phyloP scores from a whole-genome alignment of 1,284 basidiomycete species.

The Mycosarcoma maydis region DNA sequence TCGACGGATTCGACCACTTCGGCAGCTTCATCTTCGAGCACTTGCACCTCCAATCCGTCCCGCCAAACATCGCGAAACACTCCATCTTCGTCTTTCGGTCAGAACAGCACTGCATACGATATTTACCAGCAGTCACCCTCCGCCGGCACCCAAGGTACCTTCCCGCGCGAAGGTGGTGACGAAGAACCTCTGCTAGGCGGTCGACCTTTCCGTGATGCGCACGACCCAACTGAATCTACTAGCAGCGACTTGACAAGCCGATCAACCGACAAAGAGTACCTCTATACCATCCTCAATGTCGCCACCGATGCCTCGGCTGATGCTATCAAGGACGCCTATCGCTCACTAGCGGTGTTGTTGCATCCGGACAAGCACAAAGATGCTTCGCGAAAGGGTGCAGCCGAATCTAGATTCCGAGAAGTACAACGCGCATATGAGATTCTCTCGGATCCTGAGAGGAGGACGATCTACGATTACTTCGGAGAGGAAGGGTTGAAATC shows the following conservation, averaged over 20 bases:
- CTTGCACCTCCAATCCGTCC: too few species aligned
- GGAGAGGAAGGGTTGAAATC: conserved; percentile 74
- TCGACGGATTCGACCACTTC: too few species aligned
- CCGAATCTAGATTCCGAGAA: conserved; percentile 76
- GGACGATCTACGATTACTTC: conserved; percentile 80
- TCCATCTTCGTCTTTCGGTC: neutral
- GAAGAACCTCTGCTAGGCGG: conserved; percentile 64
- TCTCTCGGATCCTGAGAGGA: conserved; percentile 77
- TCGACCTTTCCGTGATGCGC: conserved; percentile 57
- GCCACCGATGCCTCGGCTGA: conserved; percentile 74
- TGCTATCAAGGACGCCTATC: conserved; percentile 79
- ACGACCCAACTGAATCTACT: conserved; percentile 5
- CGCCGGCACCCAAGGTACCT: conserved; percentile 18
- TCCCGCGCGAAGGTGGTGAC: conserved; percentile 21
- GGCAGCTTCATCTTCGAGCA: too few species aligned
- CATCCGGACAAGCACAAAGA: conserved; percentile 85
- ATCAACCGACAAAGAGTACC: conserved; percentile 36
- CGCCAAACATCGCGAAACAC: too few species aligned
- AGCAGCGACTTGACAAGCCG: neutral
- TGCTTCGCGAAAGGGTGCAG: conserved; percentile 72
- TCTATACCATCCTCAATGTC: conserved; percentile 73
- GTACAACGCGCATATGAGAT: conserved; percentile 80
- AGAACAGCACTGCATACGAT: conserved; percentile 4
- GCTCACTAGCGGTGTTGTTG: conserved; percentile 77
- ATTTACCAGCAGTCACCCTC: conserved; percentile 33